Base-by-base conservation (phyloP, 495 filamentous ascomycete species). In the Clohesyomyces aquaticus region DNA sequence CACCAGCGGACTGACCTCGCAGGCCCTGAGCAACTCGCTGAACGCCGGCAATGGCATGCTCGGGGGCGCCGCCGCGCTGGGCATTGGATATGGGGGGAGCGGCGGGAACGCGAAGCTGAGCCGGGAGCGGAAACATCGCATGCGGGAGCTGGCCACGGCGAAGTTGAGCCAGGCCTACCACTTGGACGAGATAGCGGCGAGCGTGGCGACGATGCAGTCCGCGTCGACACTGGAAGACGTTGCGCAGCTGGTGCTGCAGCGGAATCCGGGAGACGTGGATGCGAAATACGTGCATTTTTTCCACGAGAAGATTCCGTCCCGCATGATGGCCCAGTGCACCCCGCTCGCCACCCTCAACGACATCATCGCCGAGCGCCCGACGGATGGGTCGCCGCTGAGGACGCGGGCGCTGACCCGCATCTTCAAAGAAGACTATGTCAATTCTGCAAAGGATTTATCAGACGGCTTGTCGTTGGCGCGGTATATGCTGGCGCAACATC, bases 211-310 rank as follows among this genome's bases (percentile, higher is more conserved):
- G 0, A 92, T 92, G 90, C 89, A 92, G 73, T 85, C 83, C 41
- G 83, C 89, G 4, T 89, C 87, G n/a, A 83, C 86, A 4, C 74
- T 93, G 6, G 90, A 92, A 71, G 87, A 91, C 50, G 90, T 91
- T 2, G 89, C 87, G n/a, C 78, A 82, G 19, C 79, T 86, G 52
- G 90, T 92, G 18, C 74, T 91, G 49, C 84, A 88, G 69, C 78
- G 90, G 50, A 84, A 80, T 52, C 76, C 83, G 0, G 69, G 79
- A 22, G 83, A 90, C 64, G 72, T 79, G 10, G 88, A 91, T 66
- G 89, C 88, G 27, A 88, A 87, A 65, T 93, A 93, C 63, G 89
- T 92, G 3, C 88, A 93, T 67, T 92, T 93, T 75, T 92, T 93
- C 72, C 89, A 92, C 75, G 90, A 93, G 70, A 92, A 91, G 78